Conservation (phyloP, 164 flowering plant species). For the Liquidambar formosana region DNA sequence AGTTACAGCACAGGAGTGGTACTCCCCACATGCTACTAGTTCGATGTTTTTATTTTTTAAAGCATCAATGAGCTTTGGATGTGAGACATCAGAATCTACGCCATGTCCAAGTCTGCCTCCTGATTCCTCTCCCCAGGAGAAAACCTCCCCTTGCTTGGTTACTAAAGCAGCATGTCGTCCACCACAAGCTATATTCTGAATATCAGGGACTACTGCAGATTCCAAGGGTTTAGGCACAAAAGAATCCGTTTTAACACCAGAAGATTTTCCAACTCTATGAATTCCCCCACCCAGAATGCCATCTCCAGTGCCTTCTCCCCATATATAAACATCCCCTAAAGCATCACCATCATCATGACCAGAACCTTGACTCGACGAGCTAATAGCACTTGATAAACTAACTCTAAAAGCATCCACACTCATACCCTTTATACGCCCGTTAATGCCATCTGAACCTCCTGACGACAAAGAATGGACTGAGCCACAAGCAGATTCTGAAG, state of each 20-base stretch:
- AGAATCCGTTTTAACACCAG: not conserved
- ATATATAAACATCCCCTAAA: slow-evolving; percentile 1
- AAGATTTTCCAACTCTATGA: not conserved
- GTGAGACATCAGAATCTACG: not conserved
- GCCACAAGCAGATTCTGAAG: not conserved
- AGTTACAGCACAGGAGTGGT: not conserved
- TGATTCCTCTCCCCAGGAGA: slow-evolving; percentile 1
- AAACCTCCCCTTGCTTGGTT: slow-evolving; percentile 1
- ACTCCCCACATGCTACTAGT: not conserved
- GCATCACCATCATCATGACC: not conserved
- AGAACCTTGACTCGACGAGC: not conserved
- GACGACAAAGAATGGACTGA: not conserved
- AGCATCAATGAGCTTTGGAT: not conserved
- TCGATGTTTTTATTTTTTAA: not conserved
- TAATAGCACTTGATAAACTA: not conserved
- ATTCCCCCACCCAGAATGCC: not conserved
- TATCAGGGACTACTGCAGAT: not conserved
- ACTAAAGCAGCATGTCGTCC: not conserved
- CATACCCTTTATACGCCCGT: not conserved
- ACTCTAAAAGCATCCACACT: slow-evolving; percentile 1
- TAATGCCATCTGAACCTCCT: not conserved
- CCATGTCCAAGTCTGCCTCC: slow-evolving; percentile 4
- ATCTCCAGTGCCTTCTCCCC: not conserved
- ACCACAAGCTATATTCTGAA: slow-evolving; percentile 2
- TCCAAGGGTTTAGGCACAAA: not conserved